phyloP scores from a whole-genome alignment of 2,329 filamentous ascomycete species.

The Botrytis hyacinthi region DNA sequence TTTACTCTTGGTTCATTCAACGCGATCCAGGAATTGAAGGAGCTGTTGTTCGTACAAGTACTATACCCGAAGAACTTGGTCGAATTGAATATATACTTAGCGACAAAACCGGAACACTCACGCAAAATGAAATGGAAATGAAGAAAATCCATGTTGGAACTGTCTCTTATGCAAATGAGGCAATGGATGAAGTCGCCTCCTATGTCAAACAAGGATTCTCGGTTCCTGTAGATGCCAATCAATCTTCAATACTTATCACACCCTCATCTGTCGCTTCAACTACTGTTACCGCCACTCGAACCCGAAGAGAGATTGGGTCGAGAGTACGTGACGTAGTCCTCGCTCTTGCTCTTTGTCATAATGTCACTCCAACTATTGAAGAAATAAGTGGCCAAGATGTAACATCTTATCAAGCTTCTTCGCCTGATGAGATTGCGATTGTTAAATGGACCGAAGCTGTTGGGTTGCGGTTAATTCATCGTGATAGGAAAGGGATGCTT shows the following conservation, averaged over 20 bases:
- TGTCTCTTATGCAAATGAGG: slow-evolving; percentile 96
- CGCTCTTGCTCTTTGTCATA: slow-evolving; percentile 90
- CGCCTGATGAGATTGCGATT: slow-evolving; percentile 96
- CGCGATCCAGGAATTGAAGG: slow-evolving; percentile 84
- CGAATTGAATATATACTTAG: slow-evolving; percentile 94
- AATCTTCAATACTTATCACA: slow-evolving; percentile 61
- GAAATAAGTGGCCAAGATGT: slow-evolving; percentile 73
- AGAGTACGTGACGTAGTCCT: slow-evolving; percentile 91
- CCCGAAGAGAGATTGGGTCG: slow-evolving; percentile 87
- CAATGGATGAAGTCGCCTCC: slow-evolving; percentile 92
- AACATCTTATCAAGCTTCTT: slow-evolving; percentile 93
- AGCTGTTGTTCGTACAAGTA: slow-evolving; percentile 92
- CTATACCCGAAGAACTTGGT: slow-evolving; percentile 93
- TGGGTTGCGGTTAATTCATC: slow-evolving; percentile 77
- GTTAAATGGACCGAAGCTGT: slow-evolving; percentile 94
- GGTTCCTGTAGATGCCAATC: slow-evolving; percentile 46
- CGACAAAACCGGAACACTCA: slow-evolving; percentile 97
- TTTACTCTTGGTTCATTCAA: slow-evolving; percentile 95
- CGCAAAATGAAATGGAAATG: slow-evolving; percentile 98
- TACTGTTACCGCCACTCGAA: slow-evolving; percentile 67
- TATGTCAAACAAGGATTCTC: slow-evolving; percentile 86
- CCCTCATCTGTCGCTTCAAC: slow-evolving; percentile 68
- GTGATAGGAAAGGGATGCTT: slow-evolving; percentile 82
- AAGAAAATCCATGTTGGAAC: slow-evolving; percentile 98
- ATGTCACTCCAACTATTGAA: slow-evolving; percentile 89